Evolutionary conservation across 2,329 filamentous ascomycete species (phyloP), one percentile per base, ranked within the genome.

Genomic region (Cadophora sp.): DNA sequence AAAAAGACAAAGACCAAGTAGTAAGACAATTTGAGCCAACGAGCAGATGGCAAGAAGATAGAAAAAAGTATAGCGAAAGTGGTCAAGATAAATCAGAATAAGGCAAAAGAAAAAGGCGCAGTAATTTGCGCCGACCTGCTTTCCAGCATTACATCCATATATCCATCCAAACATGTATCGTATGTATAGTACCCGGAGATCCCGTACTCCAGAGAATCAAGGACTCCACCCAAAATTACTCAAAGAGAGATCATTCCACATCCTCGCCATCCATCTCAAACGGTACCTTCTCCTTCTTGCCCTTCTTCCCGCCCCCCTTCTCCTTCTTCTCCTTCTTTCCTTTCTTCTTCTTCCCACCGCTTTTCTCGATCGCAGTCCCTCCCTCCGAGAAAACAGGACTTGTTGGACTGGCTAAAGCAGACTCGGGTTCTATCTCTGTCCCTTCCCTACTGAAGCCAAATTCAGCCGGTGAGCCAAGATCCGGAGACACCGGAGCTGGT

Each of bases 321-420:
- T 60, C 65, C 41, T 70, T 71, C 64, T 68, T 69, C 3, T 56
- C 64, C 27, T 72, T 71, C 63, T 70, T 70, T 1, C 70, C 70
- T 27, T 65, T 68, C 47, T 68, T 70, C 27, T 33, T 63, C 22
- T 45, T 45, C 22, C 24, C 60, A 22, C 50, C 50, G 4, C 8
- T 55, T n/a, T 62, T 22, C 18, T 39, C 53, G 8, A 58, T 33
- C 33, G 27, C 43, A 2, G 53, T 58, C 1, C 53, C 60, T 30
- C 63, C 64, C 36, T 53, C 55, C 3, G 56, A 64, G 60, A 24
- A 33, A 14, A 7, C 53, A 30, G 41, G 62, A 45, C 20, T 62
- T 30, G 18, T 62, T 65, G 51, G 61, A 66, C 18, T 59, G 16
- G 63, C 45, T 11, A 59, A 55, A 3, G 65, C 62, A 41, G 51